A percentile compares a stretch with the other conserved stretches of the same genome.
Conservation (phyloP, 2,329 filamentous ascomycete species). For the Venturia asperata region DNA sequence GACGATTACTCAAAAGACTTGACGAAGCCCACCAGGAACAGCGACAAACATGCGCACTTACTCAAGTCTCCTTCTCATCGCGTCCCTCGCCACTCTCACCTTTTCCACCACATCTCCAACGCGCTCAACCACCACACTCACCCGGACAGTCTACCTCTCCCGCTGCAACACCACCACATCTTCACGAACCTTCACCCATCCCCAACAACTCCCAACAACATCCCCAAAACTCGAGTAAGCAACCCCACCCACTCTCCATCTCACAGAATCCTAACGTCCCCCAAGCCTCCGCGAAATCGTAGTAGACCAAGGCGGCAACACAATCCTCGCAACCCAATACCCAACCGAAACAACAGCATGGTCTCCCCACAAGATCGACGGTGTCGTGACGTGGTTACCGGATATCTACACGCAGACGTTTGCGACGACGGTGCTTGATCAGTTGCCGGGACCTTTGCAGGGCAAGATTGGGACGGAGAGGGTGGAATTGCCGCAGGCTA, state of each 20-base stretch:
- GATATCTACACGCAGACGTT: slow-evolving; percentile 28
- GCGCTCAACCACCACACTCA: not conserved
- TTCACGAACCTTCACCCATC: not conserved
- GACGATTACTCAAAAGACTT: not conserved
- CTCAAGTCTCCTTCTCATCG: not conserved
- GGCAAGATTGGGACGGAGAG: slow-evolving; percentile 27
- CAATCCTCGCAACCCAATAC: slow-evolving; percentile 15
- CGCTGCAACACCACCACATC: not conserved
- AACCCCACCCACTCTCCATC: not conserved
- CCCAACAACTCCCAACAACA: too few species aligned
- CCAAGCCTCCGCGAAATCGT: slow-evolving; percentile 16
- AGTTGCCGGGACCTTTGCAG: slow-evolving; percentile 26
- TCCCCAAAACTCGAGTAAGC: not conserved
- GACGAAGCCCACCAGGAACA: not conserved
- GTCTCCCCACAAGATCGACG: slow-evolving; percentile 27
- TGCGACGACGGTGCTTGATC: slow-evolving; percentile 21
- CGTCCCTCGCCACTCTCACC: not conserved
- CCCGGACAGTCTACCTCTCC: slow-evolving; percentile 1
- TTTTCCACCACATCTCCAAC: not conserved
- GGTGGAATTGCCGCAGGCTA: not conserved
- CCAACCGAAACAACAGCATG: slow-evolving; percentile 29
- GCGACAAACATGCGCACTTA: not conserved
- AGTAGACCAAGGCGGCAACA: slow-evolving; percentile 8
- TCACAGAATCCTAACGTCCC: not conserved
- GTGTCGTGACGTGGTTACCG: slow-evolving; percentile 30